phyloP scores from a whole-genome alignment of 2,329 filamentous ascomycete genomes.

The Furcasterigmium furcatum region DNA sequence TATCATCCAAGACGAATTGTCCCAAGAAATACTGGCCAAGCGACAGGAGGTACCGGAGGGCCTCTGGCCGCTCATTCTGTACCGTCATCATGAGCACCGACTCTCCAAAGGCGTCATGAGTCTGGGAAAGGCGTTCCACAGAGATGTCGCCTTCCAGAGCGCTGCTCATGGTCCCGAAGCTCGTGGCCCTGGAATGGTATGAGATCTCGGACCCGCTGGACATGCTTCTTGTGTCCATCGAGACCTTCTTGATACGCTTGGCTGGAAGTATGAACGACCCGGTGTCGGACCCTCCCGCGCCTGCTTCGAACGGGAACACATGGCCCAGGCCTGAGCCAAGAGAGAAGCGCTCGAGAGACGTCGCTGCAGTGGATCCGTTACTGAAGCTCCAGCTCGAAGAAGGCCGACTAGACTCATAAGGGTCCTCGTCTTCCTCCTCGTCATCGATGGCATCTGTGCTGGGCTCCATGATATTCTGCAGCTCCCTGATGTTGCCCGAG shows the following conservation, averaged over 20 bases:
- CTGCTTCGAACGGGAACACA: slow-evolving; percentile 81
- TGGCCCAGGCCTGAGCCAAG: slow-evolving; percentile 66
- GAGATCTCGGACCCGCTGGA: slow-evolving; percentile 85
- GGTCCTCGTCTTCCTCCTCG: slow-evolving; percentile 42
- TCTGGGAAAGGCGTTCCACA: slow-evolving; percentile 72
- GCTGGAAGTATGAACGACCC: slow-evolving; percentile 26
- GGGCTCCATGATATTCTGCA: slow-evolving; percentile 79
- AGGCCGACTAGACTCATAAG: slow-evolving; percentile 32
- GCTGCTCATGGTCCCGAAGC: slow-evolving; percentile 69
- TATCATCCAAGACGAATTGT: slow-evolving; percentile 71
- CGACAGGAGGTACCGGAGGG: slow-evolving; percentile 76
- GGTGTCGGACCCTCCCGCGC: slow-evolving; percentile 17
- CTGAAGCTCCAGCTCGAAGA: slow-evolving; percentile 46
- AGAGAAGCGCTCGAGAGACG: slow-evolving; percentile 48
- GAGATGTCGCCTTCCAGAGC: slow-evolving; percentile 83
- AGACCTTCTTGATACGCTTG: slow-evolving; percentile 72
- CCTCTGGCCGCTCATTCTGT: slow-evolving; percentile 66
- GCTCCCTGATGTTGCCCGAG: slow-evolving; percentile 70
- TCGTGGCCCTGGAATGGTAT: slow-evolving; percentile 75
- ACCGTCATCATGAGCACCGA: slow-evolving; percentile 87
- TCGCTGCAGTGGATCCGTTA: slow-evolving; percentile 31
- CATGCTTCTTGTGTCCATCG: slow-evolving; percentile 85
- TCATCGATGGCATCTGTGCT: slow-evolving; percentile 44
- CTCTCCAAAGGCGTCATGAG: slow-evolving; percentile 68
- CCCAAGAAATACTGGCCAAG: slow-evolving; percentile 73